Conservation (phyloP, 1,139 yeast species). For the Hanseniaspora gamundiae region DNA sequence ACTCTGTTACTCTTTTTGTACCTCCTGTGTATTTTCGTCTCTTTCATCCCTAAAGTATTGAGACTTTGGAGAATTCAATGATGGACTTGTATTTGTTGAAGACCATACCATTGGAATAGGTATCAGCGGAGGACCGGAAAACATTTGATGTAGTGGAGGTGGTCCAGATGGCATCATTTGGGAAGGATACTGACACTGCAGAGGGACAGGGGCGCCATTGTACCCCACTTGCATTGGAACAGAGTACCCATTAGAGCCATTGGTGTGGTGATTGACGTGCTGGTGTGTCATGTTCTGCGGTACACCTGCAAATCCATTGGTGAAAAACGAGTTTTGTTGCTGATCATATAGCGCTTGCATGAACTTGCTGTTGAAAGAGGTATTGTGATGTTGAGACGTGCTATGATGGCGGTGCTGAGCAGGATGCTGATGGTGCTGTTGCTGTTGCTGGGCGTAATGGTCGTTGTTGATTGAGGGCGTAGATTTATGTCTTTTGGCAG, state of each 20-base stretch:
- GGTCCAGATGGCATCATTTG: no score
- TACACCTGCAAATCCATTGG: background rate
- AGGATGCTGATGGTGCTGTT: background rate
- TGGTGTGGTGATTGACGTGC: background rate
- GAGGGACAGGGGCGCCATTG: no score
- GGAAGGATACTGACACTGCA: no score
- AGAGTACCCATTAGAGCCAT: background rate
- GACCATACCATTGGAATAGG: no score
- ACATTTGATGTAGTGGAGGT: no score
- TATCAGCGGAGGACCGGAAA: no score
- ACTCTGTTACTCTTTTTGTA: background rate
- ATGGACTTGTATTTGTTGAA: no score
- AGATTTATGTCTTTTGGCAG: slow-evolving; percentile 16
- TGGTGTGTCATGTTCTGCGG: background rate
- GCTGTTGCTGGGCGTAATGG: background rate
- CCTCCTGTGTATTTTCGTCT: no score
- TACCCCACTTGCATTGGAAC: no score
- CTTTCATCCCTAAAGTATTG: no score
- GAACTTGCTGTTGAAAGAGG: background rate
- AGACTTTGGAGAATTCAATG: no score
- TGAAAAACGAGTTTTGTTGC: background rate
- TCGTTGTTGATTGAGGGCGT: background rate
- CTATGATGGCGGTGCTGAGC: background rate
- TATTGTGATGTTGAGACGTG: background rate
- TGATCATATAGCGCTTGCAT: background rate